phyloP scores from a whole-genome alignment of 305 asterid species.

The Fraxinus nigra region DNA sequence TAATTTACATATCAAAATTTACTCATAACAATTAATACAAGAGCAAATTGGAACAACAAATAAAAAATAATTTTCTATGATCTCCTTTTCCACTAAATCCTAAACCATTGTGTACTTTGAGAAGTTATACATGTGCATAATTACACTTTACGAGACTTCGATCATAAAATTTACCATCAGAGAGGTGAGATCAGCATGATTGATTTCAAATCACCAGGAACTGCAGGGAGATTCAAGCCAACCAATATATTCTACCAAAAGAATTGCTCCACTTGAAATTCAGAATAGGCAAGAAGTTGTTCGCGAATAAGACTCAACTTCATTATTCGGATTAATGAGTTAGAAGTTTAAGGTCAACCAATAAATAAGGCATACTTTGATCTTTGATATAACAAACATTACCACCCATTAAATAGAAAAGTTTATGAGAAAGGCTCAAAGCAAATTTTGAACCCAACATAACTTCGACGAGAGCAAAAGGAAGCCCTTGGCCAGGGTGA shows the following conservation, averaged over 20 bases:
- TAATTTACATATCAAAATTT: neutral
- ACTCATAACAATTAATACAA: neutral
- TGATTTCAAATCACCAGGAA: neutral
- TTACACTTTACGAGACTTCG: neutral
- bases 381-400: conserved; percentile 45
- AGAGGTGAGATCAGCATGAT: neutral
- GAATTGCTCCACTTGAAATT: neutral
- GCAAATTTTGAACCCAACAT: conserved; percentile 39
- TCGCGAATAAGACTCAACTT: neutral
- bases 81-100: neutral
- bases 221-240: neutral
- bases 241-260: neutral
- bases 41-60: neutral
- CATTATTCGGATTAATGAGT: conserved; percentile 19
- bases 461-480: conserved; percentile 40
- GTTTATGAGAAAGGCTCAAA: conserved; percentile 41
- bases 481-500: conserved; percentile 59
- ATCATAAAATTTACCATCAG: too few species aligned
- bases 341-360: conserved; percentile 39
- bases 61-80: neutral
- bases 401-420: conserved; percentile 52
- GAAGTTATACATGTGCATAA: neutral
- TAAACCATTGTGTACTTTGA: neutral
- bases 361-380: conserved; percentile 37
- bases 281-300: neutral